Percentiles rank a stretch among this genome's conserved stretches.
These are phyloP conservation scores for Pyrus communis DNA, from an alignment of 306 rosid species.

Conservation along the genomic window DNA sequence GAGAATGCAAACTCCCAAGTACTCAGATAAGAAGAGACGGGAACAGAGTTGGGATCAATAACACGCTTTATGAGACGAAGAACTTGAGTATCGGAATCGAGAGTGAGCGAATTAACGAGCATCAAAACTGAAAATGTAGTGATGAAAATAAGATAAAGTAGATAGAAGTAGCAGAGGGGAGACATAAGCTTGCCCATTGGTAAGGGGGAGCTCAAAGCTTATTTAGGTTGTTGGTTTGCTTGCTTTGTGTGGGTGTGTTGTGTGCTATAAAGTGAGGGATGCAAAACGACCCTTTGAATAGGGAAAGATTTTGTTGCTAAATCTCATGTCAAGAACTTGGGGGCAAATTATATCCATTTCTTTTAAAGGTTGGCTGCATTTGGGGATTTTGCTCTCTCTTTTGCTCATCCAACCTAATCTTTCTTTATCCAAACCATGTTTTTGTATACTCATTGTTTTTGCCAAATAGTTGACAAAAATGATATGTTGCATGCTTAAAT, in stretches of 20 bases:
- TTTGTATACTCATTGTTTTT: background rate
- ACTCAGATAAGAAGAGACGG: slow-evolving; percentile 20
- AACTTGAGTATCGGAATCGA: slow-evolving; percentile 14
- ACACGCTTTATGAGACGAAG: slow-evolving; percentile 22
- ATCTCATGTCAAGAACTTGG: slow-evolving; percentile 35
- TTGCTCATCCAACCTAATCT: background rate
- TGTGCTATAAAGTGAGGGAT: background rate
- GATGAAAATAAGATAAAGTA: slow-evolving; percentile 11
- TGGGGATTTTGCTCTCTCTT: background rate
- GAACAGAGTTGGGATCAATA: slow-evolving; percentile 38
- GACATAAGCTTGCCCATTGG: slow-evolving; percentile 21
- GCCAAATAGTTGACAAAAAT: background rate
- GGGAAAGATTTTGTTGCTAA: background rate
- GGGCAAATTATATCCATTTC: background rate
- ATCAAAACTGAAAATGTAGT: background rate
- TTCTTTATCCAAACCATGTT: background rate
- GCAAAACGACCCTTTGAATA: background rate
- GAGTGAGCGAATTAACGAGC: slow-evolving; percentile 20
- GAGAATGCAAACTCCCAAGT: slow-evolving; percentile 29
- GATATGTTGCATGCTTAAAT: too few species aligned
- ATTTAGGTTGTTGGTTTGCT: background rate
- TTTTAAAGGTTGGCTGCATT: slow-evolving; percentile 6
- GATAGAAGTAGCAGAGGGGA: background rate
- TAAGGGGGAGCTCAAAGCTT: background rate
- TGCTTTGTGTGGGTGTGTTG: background rate